These are phyloP conservation scores for Stephanodiscus minutulus DNA, from an alignment of 108 stramenopile genomes.

Conservation along the genomic window DNA sequence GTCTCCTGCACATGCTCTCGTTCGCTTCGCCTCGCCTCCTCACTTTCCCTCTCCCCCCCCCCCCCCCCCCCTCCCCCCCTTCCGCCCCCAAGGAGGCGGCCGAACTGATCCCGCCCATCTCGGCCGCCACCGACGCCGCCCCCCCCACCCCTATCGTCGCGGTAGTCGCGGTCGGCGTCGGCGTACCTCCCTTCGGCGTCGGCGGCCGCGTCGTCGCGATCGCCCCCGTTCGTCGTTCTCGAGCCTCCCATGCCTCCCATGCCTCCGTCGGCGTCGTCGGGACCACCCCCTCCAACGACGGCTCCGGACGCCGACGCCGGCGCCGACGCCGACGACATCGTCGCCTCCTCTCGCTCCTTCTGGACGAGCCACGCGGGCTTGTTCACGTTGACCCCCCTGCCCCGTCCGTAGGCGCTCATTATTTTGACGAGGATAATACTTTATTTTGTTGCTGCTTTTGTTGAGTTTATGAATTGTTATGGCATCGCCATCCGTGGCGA, in stretches of 20 bases:
- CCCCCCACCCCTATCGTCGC: conserved; percentile 5
- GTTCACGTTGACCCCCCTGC: conserved; percentile 50
- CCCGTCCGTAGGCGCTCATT: conserved; percentile 1
- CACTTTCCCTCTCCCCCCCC: conserved; percentile 11
- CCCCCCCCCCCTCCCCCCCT: conserved; percentile 7
- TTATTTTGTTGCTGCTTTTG: too few relatives aligned
- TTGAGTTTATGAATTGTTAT: too few relatives aligned
- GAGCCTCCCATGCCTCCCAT: not conserved
- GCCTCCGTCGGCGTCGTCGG: conserved; percentile 5
- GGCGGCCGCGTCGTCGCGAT: not conserved
- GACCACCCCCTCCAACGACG: too few relatives aligned
- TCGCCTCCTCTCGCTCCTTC: conserved; percentile 28
- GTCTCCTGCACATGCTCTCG: too few relatives aligned
- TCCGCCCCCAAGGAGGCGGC: not conserved
- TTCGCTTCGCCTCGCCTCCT: too few relatives aligned
- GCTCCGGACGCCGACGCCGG: conserved; percentile 4
- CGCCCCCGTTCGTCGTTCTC: conserved; percentile 11
- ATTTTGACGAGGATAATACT: too few relatives aligned
- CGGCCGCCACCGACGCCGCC: conserved; percentile 7
- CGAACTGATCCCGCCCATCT: conserved; percentile 17
- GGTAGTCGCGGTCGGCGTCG: not conserved
- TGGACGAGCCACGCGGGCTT: conserved; percentile 51
- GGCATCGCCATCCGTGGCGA: too few relatives aligned
- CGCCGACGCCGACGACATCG: too few relatives aligned
- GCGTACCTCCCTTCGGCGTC: not conserved